These are phyloP conservation scores for Aspergillus ustus DNA, from an alignment of 2,329 filamentous ascomycete genomes.

Conservation along the genomic window DNA sequence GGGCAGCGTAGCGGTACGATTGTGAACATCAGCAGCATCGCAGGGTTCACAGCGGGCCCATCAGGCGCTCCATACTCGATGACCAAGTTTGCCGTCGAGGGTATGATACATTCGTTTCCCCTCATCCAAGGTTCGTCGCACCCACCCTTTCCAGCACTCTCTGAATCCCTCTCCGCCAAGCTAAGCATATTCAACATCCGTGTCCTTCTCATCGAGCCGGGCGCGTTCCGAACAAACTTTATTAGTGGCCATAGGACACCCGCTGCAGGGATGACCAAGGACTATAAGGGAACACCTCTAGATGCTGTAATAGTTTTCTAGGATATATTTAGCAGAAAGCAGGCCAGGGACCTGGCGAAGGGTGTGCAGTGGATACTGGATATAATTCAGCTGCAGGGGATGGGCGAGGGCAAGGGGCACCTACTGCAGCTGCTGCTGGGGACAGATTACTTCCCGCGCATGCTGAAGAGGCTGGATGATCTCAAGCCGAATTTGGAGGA, in stretches of 20 bases:
- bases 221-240: too few species aligned
- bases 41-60: too few species aligned
- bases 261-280: neutral
- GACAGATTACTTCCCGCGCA: neutral
- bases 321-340: neutral
- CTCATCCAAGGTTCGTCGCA: too few species aligned
- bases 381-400: neutral
- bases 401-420: neutral
- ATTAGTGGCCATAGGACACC: neutral
- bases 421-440: slow-evolving; percentile 1
- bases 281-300: neutral
- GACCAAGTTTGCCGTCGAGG: too few species aligned
- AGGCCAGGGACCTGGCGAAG: neutral
- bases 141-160: too few species aligned
- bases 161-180: too few species aligned
- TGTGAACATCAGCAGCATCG: too few species aligned
- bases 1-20: too few species aligned
- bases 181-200: too few species aligned
- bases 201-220: too few species aligned
- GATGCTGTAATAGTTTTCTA: neutral
- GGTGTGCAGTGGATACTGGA: slow-evolving; percentile 5
- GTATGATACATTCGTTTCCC: too few species aligned
- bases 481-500: slow-evolving; percentile 6
- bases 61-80: too few species aligned
- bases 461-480: neutral